Conservation (phyloP, 345 rosid genomes). For the Luvunga scandens region DNA sequence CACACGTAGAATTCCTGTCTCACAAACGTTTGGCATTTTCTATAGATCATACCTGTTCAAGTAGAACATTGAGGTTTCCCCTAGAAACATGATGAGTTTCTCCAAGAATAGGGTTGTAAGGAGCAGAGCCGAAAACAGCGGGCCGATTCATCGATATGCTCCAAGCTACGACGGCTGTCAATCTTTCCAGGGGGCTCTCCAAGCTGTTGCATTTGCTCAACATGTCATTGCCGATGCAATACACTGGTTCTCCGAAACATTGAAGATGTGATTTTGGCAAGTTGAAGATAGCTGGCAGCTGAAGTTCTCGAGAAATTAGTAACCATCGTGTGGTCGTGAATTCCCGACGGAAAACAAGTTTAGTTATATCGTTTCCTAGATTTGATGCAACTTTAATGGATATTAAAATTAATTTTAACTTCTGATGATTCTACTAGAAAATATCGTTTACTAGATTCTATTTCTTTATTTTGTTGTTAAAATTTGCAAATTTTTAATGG, state of each 20-base stretch:
- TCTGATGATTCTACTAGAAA: no score
- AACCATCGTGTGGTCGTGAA: not conserved
- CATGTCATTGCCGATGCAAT: constrained; percentile 42
- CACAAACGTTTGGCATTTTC: no score
- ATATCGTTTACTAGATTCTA: no score
- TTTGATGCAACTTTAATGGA: no score
- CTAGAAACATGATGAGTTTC: constrained; percentile 89
- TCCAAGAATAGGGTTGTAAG: constrained; percentile 82
- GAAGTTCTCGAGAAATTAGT: constrained; percentile 6
- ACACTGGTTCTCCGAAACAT: constrained; percentile 63
- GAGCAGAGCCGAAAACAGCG: constrained; percentile 57
- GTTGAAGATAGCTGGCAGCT: constrained; percentile 78
- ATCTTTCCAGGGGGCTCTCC: constrained; percentile 53
- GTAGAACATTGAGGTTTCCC: constrained; percentile 60
- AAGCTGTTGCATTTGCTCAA: constrained; percentile 41
- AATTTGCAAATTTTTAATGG: no score
- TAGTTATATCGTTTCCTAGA: no score
- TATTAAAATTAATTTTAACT: no score
- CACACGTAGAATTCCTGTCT: no score
- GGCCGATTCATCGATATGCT: constrained; percentile 63
- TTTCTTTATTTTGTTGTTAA: no score
- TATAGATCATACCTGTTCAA: constrained; percentile 51
- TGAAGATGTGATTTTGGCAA: constrained; percentile 86
- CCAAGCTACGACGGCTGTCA: constrained; percentile 63
- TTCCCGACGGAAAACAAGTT: not conserved